Conservation (phyloP, 257 asterid species). For the Cordia subcordata region DNA sequence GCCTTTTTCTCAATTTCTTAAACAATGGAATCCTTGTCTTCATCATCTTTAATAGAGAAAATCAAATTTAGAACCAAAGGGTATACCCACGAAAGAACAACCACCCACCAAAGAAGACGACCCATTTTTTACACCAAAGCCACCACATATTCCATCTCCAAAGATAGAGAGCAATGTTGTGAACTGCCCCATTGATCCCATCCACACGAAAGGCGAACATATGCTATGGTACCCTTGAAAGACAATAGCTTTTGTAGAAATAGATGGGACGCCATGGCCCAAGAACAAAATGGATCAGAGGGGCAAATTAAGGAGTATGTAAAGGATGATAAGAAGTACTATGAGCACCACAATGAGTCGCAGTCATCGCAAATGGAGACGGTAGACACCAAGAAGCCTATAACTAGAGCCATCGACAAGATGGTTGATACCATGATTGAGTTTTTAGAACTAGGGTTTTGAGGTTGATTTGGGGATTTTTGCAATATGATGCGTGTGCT, state of each 20-base stretch:
- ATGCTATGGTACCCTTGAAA: neutral
- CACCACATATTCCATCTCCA: constrained; percentile 31
- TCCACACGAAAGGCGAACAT: constrained; percentile 45
- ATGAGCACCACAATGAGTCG: constrained; percentile 57
- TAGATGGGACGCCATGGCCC: constrained; percentile 71
- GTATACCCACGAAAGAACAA: constrained; percentile 15
- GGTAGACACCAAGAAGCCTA: constrained; percentile 63
- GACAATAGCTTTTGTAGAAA: constrained; percentile 38
- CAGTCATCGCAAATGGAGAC: constrained; percentile 63
- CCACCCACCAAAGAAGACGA: constrained; percentile 17
- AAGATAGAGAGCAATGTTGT: constrained; percentile 41
- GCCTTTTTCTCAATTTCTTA: too few relatives aligned
- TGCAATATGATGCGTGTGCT: too few relatives aligned
- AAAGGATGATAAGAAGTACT: constrained; percentile 47
- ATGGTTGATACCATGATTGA: constrained; percentile 16
- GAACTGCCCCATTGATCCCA: constrained; percentile 37
- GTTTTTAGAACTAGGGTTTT: too few relatives aligned
- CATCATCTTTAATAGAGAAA: too few relatives aligned
- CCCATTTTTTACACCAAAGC: constrained; percentile 33
- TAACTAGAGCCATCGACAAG: constrained; percentile 50
- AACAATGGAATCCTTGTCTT: too few relatives aligned
- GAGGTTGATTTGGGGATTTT: too few relatives aligned
- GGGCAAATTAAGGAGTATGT: constrained; percentile 30
- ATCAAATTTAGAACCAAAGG: too few relatives aligned
- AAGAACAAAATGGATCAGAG: constrained; percentile 22